Evolutionary conservation across 768 basidiomycete genomes (phyloP), one percentile per base, ranked within the genome.

Genomic region (Lepiota venenata): DNA sequence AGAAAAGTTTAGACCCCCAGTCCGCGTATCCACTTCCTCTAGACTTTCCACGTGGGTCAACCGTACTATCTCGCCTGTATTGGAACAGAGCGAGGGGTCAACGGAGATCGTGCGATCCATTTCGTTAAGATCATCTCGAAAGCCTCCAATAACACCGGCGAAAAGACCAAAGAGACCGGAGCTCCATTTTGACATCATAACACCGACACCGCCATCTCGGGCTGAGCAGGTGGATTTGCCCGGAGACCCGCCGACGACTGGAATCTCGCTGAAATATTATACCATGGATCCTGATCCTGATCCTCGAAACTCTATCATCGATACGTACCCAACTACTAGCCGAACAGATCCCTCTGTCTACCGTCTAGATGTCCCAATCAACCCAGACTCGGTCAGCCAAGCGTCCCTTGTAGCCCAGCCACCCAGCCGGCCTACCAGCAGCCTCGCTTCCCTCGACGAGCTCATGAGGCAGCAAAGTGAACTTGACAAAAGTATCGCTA

Each of bases 401-500:
- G 27, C 56, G 37, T 40, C 56, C 47, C 14, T 57, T 50, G 22
- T 37, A 47, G 46, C 56, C 43, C 38, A 53, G 32, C 37, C 59
- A 42, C 56, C 60, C 18, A 59, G 51, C 21, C 62, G 56, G 8
- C 64, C 65, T 42, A 65, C 63, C 16, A 63, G 60, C 35, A 69
- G 70, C 15, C 55, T 63, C 36, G 67, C 65, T 15, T 79, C 82
- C 1, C 67, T 83, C 20, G 75, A 80, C 36, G 74, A 78, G 49
- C 71, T 88, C 32, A 60, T 83, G 40, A 80, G 80, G 20, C 79
- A 85, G 61, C 84, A 86, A 63, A 75, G 66, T 2, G 83, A 87
- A 56, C 72, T 89, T 47, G 87, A 87, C 60, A 72, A 72, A 63
- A 85, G 76, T 54, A 87, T 89, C 48, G 80, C 80, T 25, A 78